Evolutionary conservation across 176 grass and related monocot species (phyloP).

Genomic region (Triticum turgidum): DNA sequence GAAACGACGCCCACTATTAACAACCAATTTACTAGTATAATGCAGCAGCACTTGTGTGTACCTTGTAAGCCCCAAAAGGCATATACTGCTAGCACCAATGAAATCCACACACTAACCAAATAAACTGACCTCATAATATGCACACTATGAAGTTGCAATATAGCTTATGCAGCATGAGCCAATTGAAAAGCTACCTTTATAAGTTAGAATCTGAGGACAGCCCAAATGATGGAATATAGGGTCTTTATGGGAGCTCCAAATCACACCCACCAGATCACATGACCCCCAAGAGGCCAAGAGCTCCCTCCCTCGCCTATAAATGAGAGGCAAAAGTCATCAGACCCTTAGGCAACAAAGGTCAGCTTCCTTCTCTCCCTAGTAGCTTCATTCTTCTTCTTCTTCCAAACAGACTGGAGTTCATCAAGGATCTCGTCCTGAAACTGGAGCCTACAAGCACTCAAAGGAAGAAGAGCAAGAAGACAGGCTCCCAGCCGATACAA

Average conservation of each 20-base stretch:
- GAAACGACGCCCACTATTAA: neutral
- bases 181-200: constrained; percentile 42
- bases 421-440: constrained; percentile 44
- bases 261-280: constrained; percentile 44
- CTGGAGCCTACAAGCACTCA: constrained; percentile 48
- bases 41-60: neutral
- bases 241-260: constrained; percentile 40
- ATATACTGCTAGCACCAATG: constrained; percentile 14
- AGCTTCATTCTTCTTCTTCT: constrained; percentile 28
- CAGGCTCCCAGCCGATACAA: constrained; percentile 47
- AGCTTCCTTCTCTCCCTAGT: constrained; percentile 19
- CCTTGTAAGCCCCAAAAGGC: constrained; percentile 16
- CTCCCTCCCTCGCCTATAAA: constrained; percentile 64
- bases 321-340: constrained; percentile 66
- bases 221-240: constrained; percentile 39
- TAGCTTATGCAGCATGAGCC: constrained; percentile 32
- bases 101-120: constrained; percentile 9
- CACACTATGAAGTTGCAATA: constrained; percentile 42
- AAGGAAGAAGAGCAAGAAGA: constrained; percentile 48
- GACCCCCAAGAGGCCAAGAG: constrained; percentile 32
- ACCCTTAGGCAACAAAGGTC: constrained; percentile 42
- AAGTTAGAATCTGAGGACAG: constrained; percentile 39
- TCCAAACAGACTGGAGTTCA: constrained; percentile 40
- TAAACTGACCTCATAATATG: constrained; percentile 13
- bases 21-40: neutral